A percentile compares a stretch with the other conserved stretches of the same genome.
These are phyloP conservation scores for Boletellus deceptivus DNA, from an alignment of 1,284 basidiomycete genomes.

Conservation along the genomic window DNA sequence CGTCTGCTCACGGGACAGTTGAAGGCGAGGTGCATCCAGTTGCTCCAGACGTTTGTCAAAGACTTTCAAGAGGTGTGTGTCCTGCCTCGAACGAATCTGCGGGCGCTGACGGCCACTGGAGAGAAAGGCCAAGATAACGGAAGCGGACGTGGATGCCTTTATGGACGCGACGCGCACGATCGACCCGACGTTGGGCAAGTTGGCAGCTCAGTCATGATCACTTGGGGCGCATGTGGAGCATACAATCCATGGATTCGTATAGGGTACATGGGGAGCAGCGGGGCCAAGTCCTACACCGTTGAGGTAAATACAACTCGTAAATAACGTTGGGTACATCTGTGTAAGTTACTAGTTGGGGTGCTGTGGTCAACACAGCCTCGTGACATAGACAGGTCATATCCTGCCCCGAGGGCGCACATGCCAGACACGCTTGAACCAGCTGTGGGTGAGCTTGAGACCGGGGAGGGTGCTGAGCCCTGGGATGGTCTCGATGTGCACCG, in stretches of 20 bases:
- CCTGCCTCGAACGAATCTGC: neutral
- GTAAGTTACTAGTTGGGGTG: neutral
- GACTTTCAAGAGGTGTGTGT: slow-evolving; percentile 82
- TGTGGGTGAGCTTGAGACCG: slow-evolving; percentile 26
- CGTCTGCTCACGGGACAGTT: slow-evolving; percentile 88
- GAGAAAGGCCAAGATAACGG: slow-evolving; percentile 81
- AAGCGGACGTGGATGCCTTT: slow-evolving; percentile 74
- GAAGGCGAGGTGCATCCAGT: slow-evolving; percentile 86
- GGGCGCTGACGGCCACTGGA: slow-evolving; percentile 33
- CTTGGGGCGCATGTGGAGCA: neutral
- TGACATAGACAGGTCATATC: slow-evolving; percentile 15
- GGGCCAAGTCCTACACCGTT: slow-evolving; percentile 2
- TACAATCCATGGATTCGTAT: slow-evolving; percentile 3
- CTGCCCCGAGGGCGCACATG: slow-evolving; percentile 30
- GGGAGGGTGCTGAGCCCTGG: slow-evolving; percentile 26
- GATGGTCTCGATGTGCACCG: slow-evolving; percentile 23
- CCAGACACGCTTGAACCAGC: slow-evolving; percentile 33
- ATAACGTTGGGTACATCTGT: neutral
- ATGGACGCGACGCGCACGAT: slow-evolving; percentile 88
- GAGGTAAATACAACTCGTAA: slow-evolving; percentile 4
- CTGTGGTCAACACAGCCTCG: slow-evolving; percentile 11
- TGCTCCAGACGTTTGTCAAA: slow-evolving; percentile 82
- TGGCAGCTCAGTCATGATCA: slow-evolving; percentile 2
- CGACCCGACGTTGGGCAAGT: slow-evolving; percentile 46
- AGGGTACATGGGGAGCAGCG: neutral